Percentiles rank a stretch among this genome's conserved stretches.
phyloP scores from a whole-genome alignment of 164 flowering plant genomes.

The Malania oleifera region DNA sequence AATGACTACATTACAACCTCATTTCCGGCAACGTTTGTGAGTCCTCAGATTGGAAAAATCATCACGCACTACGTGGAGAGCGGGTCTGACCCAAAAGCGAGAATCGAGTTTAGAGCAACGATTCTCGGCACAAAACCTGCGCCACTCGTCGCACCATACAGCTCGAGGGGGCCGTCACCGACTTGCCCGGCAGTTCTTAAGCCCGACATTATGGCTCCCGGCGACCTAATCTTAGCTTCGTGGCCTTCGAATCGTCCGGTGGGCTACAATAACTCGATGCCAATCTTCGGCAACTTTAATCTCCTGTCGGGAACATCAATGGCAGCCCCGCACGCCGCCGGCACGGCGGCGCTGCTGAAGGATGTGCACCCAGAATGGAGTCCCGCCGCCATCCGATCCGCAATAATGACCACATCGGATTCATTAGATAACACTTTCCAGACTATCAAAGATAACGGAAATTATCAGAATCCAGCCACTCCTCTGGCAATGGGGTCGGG shows the following conservation, averaged over 20 bases:
- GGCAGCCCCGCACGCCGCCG: constrained; percentile 70
- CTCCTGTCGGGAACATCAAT: constrained; percentile 66
- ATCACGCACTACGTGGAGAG: constrained; percentile 31
- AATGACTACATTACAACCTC: constrained; percentile 19
- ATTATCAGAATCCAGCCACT: constrained; percentile 22
- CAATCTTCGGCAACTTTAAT: constrained; percentile 35
- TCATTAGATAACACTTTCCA: constrained; percentile 31
- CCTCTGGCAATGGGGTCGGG: constrained; percentile 73
- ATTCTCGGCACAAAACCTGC: constrained; percentile 38
- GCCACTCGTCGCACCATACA: constrained; percentile 48
- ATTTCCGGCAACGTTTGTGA: constrained; percentile 38
- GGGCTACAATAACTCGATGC: neutral
- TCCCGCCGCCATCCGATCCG: constrained; percentile 68
- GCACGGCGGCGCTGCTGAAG: constrained; percentile 55
- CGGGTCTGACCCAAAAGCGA: constrained; percentile 26
- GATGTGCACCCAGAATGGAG: constrained; percentile 65
- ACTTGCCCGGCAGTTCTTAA: constrained; percentile 50
- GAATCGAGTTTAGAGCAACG: constrained; percentile 32
- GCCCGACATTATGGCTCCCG: constrained; percentile 68
- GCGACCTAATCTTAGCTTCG: constrained; percentile 41
- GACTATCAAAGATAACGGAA: constrained; percentile 37
- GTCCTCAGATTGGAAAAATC: constrained; percentile 22
- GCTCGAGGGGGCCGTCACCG: constrained; percentile 55
- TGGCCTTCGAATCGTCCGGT: constrained; percentile 36
- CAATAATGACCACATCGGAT: constrained; percentile 66